These are phyloP conservation scores for Aspergillus neoniger DNA, from an alignment of 2,329 filamentous ascomycete species.

Conservation along the genomic window DNA sequence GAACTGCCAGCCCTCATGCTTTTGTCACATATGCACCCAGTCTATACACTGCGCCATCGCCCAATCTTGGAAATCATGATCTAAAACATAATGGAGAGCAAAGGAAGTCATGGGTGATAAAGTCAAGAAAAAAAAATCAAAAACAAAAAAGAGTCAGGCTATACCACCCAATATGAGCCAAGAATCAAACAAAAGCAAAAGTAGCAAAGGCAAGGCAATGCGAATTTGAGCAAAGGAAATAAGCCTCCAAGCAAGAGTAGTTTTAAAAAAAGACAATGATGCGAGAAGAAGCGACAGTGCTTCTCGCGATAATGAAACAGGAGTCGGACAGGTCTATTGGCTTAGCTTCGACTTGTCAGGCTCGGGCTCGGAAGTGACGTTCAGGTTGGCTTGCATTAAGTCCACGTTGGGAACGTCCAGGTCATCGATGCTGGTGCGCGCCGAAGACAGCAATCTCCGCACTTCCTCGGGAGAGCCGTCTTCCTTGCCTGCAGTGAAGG, in stretches of 20 bases:
- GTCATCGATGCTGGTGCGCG: constrained; percentile 39
- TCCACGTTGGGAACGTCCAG: constrained; percentile 32
- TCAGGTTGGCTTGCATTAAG: constrained; percentile 21
- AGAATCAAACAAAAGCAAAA: constrained; percentile 2
- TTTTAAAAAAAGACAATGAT: constrained; percentile 11
- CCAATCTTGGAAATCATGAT: constrained; percentile 29
- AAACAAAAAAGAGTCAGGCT: constrained; percentile 1
- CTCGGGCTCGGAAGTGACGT: constrained; percentile 13
- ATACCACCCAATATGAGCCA: constrained; percentile 4
- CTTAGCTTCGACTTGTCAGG: constrained; percentile 7
- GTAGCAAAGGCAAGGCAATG: not conserved
- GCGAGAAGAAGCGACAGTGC: constrained; percentile 6
- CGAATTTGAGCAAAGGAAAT: not conserved
- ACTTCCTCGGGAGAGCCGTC: constrained; percentile 34
- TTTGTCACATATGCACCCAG: constrained; percentile 38
- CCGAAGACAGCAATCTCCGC: constrained; percentile 37
- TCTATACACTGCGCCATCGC: constrained; percentile 40
- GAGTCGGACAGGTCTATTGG: constrained; percentile 6
- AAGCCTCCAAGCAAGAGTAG: constrained; percentile 4
- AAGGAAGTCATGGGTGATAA: constrained; percentile 4
- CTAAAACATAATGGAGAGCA: constrained; percentile 21
- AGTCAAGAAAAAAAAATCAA: constrained; percentile 15
- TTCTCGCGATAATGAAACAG: not conserved
- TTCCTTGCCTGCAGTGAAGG: constrained; percentile 26
- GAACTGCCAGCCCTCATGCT: constrained; percentile 29